Evolutionary conservation across 768 basidiomycete species (phyloP).

Genomic region (Tylopilus cervinicoccineus): DNA sequence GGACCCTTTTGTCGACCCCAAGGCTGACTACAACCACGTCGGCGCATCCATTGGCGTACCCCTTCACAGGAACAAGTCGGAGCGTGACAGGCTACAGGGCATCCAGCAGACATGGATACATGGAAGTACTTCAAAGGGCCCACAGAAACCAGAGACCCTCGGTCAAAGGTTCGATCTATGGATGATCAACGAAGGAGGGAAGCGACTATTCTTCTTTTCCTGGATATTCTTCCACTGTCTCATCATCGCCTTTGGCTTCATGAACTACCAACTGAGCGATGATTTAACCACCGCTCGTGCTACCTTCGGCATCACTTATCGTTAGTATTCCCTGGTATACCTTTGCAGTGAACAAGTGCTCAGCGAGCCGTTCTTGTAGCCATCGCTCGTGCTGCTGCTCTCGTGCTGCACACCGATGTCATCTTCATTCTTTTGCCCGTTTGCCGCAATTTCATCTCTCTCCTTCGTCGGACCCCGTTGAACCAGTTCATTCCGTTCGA

Average conservation of each 20-base stretch:
- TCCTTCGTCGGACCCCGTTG: constrained; percentile 81
- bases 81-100: constrained; percentile 79
- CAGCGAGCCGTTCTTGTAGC: constrained; percentile 38
- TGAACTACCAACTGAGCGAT: constrained; percentile 79
- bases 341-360: background rate
- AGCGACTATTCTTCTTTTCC: constrained; percentile 69
- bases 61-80: constrained; percentile 83
- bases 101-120: constrained; percentile 61
- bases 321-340: constrained; percentile 39
- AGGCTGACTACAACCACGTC: constrained; percentile 27
- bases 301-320: constrained; percentile 72
- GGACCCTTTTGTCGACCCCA: constrained; percentile 42
- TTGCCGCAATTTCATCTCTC: constrained; percentile 91
- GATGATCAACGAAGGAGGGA: constrained; percentile 93
- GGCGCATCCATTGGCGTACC: constrained; percentile 34
- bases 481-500: constrained; percentile 90
- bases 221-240: constrained; percentile 82
- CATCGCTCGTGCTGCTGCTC: constrained; percentile 83
- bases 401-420: constrained; percentile 87
- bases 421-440: constrained; percentile 93
- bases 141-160: constrained; percentile 37
- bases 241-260: constrained; percentile 70
- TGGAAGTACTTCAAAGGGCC: constrained; percentile 22
- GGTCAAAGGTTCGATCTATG: constrained; percentile 59
- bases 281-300: constrained; percentile 63